phyloP scores from a whole-genome alignment of 2,329 filamentous ascomycete species.

The Sporothrix luriei region DNA sequence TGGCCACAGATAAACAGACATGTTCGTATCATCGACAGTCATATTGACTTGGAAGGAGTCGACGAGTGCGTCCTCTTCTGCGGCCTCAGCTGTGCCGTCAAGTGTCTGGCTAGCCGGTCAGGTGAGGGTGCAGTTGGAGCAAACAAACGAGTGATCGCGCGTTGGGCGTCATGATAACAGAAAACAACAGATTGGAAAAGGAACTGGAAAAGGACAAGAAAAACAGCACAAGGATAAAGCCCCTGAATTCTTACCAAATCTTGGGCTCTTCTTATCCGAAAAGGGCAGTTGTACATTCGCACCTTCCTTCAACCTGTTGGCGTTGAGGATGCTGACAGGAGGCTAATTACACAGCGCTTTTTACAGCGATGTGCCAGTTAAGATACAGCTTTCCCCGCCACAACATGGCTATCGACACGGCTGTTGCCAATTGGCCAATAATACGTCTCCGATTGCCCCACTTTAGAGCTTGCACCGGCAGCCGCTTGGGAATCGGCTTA shows the following conservation, averaged over 20 bases:
- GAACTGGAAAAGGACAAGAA: background rate
- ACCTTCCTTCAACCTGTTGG: background rate
- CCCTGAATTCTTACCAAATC: background rate
- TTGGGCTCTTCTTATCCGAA: background rate
- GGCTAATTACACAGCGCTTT: too few species aligned
- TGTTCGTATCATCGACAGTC: slow-evolving; percentile 1
- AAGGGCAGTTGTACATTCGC: slow-evolving; percentile 7
- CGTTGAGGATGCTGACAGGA: too few species aligned
- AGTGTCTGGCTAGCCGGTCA: too few species aligned
- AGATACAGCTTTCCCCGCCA: background rate
- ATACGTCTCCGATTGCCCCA: background rate
- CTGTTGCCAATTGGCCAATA: background rate
- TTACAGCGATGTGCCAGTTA: too few species aligned
- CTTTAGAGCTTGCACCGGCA: background rate
- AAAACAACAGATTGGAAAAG: background rate
- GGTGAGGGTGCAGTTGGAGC: background rate
- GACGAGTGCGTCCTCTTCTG: background rate
- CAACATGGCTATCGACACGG: slow-evolving; percentile 3
- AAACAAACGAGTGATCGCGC: too few species aligned
- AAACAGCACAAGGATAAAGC: background rate
- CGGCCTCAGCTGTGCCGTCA: background rate
- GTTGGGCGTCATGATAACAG: too few species aligned
- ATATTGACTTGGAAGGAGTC: slow-evolving; percentile 12
- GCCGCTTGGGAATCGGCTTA: background rate
- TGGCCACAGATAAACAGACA: background rate